These are phyloP conservation scores for Porphyrellus cyaneotinctus DNA, from an alignment of 768 basidiomycete species.

Conservation along the genomic window DNA sequence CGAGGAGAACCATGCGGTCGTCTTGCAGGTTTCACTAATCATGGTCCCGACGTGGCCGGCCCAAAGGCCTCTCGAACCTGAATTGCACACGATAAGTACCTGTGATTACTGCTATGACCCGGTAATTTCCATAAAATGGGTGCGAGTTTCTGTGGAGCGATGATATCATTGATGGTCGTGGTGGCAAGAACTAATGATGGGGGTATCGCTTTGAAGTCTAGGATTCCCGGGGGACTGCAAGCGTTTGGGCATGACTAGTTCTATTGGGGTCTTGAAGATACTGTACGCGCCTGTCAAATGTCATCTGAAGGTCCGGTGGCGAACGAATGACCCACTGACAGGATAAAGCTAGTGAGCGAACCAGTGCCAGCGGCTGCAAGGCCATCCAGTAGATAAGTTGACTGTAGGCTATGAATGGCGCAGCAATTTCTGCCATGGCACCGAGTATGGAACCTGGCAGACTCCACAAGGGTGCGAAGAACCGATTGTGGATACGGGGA, in stretches of 20 bases:
- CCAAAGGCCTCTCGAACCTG: constrained; percentile 73
- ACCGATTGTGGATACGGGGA: not conserved
- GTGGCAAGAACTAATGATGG: not conserved
- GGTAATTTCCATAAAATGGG: constrained; percentile 30
- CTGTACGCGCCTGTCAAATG: not conserved
- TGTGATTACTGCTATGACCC: constrained; percentile 49
- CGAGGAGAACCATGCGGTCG: constrained; percentile 78
- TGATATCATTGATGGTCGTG: not conserved
- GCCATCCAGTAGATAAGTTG: constrained; percentile 48
- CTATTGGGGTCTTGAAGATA: constrained; percentile 76
- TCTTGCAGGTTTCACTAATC: constrained; percentile 83
- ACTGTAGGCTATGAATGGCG: constrained; percentile 77
- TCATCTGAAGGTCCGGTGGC: not conserved
- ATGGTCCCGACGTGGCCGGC: constrained; percentile 86
- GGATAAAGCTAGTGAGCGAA: constrained; percentile 71
- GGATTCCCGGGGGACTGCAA: constrained; percentile 27
- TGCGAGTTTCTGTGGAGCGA: constrained; percentile 9
- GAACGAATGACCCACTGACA: constrained; percentile 46
- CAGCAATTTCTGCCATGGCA: constrained; percentile 85
- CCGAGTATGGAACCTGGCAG: constrained; percentile 77
- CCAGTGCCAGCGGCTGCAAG: constrained; percentile 76
- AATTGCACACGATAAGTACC: constrained; percentile 38
- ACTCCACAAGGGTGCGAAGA: not conserved
- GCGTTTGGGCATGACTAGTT: constrained; percentile 86
- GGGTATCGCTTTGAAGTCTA: too few relatives aligned